phyloP scores from a whole-genome alignment of 345 rosid genomes.

The Odontarrhena argentea region DNA sequence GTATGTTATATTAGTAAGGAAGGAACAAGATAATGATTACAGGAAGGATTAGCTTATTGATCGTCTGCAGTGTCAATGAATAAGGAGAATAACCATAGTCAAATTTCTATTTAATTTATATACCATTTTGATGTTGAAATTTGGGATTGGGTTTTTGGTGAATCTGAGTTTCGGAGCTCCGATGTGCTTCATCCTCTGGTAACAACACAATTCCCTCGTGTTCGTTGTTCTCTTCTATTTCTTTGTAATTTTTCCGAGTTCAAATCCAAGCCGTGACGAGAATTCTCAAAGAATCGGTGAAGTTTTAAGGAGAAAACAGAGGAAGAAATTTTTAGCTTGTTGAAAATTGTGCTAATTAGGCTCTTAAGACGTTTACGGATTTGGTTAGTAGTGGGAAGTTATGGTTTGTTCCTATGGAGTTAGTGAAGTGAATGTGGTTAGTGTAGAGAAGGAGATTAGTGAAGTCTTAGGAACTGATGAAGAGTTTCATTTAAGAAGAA shows the following conservation, averaged over 20 bases:
- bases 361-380: conserved; percentile 49
- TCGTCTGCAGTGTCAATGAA: no score
- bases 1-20: no score
- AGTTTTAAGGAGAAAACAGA: conserved; percentile 40
- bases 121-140: no score
- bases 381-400: conserved; percentile 35
- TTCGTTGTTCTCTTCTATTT: conserved; percentile 50
- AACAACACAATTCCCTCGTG: conserved; percentile 34
- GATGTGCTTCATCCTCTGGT: conserved; percentile 61
- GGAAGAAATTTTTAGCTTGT: conserved; percentile 52
- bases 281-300: conserved; percentile 52
- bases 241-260: conserved; percentile 49
- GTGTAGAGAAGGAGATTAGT: conserved; percentile 48
- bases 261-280: conserved; percentile 44
- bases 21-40: no score
- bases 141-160: conserved; percentile 52
- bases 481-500: conserved; percentile 39
- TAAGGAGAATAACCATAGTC: no score
- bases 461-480: conserved; percentile 42
- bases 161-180: conserved; percentile 66
- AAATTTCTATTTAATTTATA: no score
- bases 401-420: conserved; percentile 45
- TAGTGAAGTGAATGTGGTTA: conserved; percentile 42
- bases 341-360: conserved; percentile 54
- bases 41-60: no score